Base-by-base conservation (phyloP, 441 rosid species). In the Omphalea diandra region DNA sequence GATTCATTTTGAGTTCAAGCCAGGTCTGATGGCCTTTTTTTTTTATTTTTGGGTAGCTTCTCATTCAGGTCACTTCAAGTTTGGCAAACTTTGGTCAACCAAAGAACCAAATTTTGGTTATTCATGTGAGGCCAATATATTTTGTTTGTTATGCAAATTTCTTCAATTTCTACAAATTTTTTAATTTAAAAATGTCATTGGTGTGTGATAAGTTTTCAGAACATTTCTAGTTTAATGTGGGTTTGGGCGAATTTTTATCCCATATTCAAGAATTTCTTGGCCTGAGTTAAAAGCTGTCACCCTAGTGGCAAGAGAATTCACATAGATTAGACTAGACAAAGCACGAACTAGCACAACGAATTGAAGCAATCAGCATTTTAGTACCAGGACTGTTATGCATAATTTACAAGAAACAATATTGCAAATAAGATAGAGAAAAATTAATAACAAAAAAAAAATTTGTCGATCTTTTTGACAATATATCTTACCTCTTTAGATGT, bases 401-500 rank as follows among this genome's bases (percentile, higher is more conserved):
- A 57, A 31, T 68, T 35, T 18, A 67, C 22, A 41, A 49, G 24
- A 49, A 31, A 18, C 18, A 55, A 32, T 47, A 50, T 63, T 26
- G 50, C 67, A 76, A 63, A 72, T 5, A 38, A n/a, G 24, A 68
- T 24, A 68, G 18, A 27, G 59, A 24, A 66, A 52, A 61, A 22
- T 5, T 12, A 27, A 73, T n/a, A 8, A 32, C 44, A 27, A 36
- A 49, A 44, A 32, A 49, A 56, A 63, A 15, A 29, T 35, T 14
- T 6, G 26, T 22, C 68, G 68, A 55, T 63, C 17, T 55, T 63
- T 67, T 61, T 64, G 54, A 64, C 63, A 60, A 50, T 72, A 70
- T 65, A 67, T 58, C 72, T 82, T 85, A 92, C 99, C 87, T 86
- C 87, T 46, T 81, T 82, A 46, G 53, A 55, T 66, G 65, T 46